A percentile compares a stretch with the other conserved stretches of the same genome.
Conservation (phyloP, 768 basidiomycete genomes). For the Mycena sanguinolenta region DNA sequence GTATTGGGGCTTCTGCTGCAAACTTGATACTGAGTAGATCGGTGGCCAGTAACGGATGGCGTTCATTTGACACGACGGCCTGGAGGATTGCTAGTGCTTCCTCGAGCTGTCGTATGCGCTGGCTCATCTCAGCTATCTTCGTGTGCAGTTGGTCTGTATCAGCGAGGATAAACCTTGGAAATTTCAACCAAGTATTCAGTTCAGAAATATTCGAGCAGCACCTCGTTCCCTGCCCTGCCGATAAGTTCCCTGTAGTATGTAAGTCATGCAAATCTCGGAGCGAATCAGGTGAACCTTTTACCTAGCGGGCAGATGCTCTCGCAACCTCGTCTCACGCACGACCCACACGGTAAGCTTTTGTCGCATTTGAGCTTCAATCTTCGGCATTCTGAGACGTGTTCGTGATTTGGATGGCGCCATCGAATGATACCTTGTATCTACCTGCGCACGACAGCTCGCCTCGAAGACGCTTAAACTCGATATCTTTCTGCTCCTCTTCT, state of each 20-base stretch:
- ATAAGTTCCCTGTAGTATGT: slow-evolving; percentile 55
- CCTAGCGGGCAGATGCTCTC: slow-evolving; percentile 76
- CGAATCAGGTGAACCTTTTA: slow-evolving; percentile 39
- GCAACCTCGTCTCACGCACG: slow-evolving; percentile 69
- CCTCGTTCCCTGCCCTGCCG: slow-evolving; percentile 67
- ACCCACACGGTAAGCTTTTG: slow-evolving; percentile 65
- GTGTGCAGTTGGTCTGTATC: slow-evolving; percentile 75
- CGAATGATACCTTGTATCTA: background rate
- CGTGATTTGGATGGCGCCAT: background rate
- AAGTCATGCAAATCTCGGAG: background rate
- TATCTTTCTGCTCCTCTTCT: slow-evolving; percentile 66
- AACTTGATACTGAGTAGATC: slow-evolving; percentile 70
- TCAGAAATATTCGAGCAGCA: slow-evolving; percentile 36
- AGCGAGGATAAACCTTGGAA: slow-evolving; percentile 70
- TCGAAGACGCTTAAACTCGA: slow-evolving; percentile 63
- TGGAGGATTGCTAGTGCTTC: slow-evolving; percentile 76
- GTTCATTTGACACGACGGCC: slow-evolving; percentile 65
- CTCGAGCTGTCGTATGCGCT: slow-evolving; percentile 77
- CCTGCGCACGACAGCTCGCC: slow-evolving; percentile 44
- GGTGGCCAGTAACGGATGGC: slow-evolving; percentile 71
- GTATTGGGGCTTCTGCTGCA: slow-evolving; percentile 63
- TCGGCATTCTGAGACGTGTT: slow-evolving; percentile 64
- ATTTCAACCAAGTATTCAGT: background rate
- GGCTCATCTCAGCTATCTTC: slow-evolving; percentile 76
- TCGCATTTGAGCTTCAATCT: slow-evolving; percentile 66